phyloP scores from a whole-genome alignment of 352 stramenopile species.

The Phytopythium boreale region DNA sequence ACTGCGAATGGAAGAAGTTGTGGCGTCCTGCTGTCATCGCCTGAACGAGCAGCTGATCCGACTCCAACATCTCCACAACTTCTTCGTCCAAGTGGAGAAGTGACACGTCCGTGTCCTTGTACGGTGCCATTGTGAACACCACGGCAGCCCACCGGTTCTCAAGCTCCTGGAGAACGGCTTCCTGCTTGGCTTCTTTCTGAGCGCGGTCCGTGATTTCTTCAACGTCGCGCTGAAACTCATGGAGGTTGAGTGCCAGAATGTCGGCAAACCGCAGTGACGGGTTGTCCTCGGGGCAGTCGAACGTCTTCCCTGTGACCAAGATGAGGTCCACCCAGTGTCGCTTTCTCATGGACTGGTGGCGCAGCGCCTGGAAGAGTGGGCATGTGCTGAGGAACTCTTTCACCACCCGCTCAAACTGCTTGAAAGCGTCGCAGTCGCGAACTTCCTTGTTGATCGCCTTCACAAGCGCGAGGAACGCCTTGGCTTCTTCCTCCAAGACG shows the following conservation, averaged over 20 bases:
- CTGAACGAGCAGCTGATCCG: constrained; percentile 93
- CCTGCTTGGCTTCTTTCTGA: constrained; percentile 90
- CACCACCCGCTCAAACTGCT: constrained; percentile 75
- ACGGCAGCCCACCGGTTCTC: constrained; percentile 72
- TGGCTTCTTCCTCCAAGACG: constrained; percentile 92
- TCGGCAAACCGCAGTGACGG: constrained; percentile 68
- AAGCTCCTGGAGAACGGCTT: constrained; percentile 77
- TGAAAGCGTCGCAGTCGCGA: constrained; percentile 90
- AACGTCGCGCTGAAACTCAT: constrained; percentile 76
- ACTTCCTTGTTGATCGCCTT: constrained; percentile 90
- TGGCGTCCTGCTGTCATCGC: constrained; percentile 84
- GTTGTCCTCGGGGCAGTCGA: constrained; percentile 70
- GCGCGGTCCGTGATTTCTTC: constrained; percentile 91
- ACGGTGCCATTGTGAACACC: constrained; percentile 77
- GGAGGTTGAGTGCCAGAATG: constrained; percentile 81
- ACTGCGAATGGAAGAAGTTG: constrained; percentile 67
- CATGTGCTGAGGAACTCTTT: constrained; percentile 78
- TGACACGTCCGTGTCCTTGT: constrained; percentile 85
- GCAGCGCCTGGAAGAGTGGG: constrained; percentile 75
- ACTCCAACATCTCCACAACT: constrained; percentile 93
- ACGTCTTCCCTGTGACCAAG: constrained; percentile 45
- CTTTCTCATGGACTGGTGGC: constrained; percentile 68
- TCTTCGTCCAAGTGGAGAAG: constrained; percentile 91
- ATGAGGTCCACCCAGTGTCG: constrained; percentile 77
- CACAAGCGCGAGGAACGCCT: constrained; percentile 79